Evolutionary conservation across 2,329 filamentous ascomycete species (phyloP).

Genomic region (Monosporascus sp.): DNA sequence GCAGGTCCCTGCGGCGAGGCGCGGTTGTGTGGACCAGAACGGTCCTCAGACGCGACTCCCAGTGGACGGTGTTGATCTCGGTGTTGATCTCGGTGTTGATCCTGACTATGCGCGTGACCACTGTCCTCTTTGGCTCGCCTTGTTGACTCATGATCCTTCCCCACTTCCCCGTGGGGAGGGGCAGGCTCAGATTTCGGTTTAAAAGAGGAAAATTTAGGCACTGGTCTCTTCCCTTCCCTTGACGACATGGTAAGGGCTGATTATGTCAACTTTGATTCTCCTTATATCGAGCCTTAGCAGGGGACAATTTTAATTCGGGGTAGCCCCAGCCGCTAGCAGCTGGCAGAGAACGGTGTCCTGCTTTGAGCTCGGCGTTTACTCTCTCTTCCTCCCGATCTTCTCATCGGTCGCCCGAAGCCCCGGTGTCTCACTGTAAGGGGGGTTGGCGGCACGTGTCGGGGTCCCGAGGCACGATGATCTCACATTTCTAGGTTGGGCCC

Average conservation of each 20-base stretch:
- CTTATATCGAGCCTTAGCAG: no score
- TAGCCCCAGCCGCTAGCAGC: neutral
- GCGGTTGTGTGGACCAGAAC: slow-evolving; percentile 1
- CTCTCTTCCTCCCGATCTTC: no score
- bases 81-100: slow-evolving; percentile 2
- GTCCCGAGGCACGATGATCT: neutral
- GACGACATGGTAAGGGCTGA: slow-evolving; percentile 15
- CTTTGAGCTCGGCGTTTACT: neutral
- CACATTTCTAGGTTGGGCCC: neutral
- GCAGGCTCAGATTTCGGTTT: slow-evolving; percentile 40
- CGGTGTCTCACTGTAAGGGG: no score
- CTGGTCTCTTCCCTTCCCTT: slow-evolving; percentile 22
- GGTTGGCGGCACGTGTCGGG: neutral
- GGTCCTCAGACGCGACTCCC: slow-evolving; percentile 4
- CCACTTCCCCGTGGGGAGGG: slow-evolving; percentile 6
- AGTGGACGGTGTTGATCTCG: neutral
- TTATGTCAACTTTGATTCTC: neutral
- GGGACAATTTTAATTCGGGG: neutral
- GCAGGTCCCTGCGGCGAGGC: slow-evolving; percentile 8
- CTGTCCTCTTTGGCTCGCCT: slow-evolving; percentile 1
- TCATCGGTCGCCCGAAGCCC: no score
- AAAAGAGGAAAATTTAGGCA: slow-evolving; percentile 75
- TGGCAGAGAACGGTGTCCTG: neutral
- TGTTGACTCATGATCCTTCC: slow-evolving; percentile 8
- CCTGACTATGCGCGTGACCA: neutral